Evolutionary conservation across 176 grass and related monocot genomes (phyloP).

Genomic region (Chloris gayana): DNA sequence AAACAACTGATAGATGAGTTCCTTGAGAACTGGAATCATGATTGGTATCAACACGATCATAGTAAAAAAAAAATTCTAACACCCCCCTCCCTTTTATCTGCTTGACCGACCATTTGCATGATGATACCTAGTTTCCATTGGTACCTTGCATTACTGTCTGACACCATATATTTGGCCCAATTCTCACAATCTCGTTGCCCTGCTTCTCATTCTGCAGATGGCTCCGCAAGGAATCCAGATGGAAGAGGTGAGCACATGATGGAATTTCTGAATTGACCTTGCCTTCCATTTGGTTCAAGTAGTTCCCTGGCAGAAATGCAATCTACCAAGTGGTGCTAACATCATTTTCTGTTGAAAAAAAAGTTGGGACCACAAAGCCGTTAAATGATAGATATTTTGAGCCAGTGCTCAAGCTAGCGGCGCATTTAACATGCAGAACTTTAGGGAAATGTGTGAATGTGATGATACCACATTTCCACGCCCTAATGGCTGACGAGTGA

Average conservation of each 20-base stretch:
- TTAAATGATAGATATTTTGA: conserved; percentile 30
- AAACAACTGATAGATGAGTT: not conserved
- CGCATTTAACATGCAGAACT: not conserved
- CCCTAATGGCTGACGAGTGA: not conserved
- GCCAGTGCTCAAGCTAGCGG: not conserved
- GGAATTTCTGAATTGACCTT: conserved; percentile 36
- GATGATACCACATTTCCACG: not conserved
- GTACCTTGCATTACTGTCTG: not conserved
- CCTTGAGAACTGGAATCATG: not conserved
- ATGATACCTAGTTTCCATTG: not conserved
- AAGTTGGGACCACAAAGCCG: conserved; percentile 20
- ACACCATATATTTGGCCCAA: not conserved
- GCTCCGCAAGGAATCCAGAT: conserved; percentile 79
- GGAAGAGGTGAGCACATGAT: conserved; percentile 65
- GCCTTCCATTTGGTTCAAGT: conserved; percentile 41
- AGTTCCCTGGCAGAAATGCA: conserved; percentile 39
- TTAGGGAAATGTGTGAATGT: not conserved
- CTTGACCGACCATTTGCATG: conserved; percentile 3
- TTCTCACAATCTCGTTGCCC: conserved; percentile 20
- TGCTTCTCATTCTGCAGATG: conserved; percentile 56
- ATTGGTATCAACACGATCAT: not conserved
- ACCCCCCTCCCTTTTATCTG: not conserved
- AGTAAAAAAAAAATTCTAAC: no score
- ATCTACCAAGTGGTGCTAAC: not conserved
- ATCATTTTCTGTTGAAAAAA: conserved; percentile 26